These are phyloP conservation scores for Hericium erinaceus DNA, from an alignment of 768 basidiomycete species.

Conservation along the genomic window DNA sequence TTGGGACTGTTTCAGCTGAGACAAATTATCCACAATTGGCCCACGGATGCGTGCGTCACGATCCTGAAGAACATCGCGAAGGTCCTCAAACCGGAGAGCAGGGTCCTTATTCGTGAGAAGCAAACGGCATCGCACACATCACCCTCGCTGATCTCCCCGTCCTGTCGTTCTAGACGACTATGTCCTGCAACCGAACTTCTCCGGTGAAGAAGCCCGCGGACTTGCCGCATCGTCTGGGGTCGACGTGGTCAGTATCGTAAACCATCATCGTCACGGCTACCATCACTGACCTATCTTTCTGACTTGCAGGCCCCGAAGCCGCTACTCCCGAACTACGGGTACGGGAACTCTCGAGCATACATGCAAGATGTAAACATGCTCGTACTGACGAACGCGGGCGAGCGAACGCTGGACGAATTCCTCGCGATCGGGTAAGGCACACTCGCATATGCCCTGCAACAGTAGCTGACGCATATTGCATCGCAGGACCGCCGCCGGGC, in stretches of 20 bases:
- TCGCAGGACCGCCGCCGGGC: too few species aligned
- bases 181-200: not conserved
- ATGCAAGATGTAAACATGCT: conserved; percentile 24
- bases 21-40: conserved; percentile 28
- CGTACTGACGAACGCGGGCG: conserved; percentile 23
- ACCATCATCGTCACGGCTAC: too few species aligned
- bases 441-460: not conserved
- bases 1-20: not conserved
- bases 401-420: conserved; percentile 22
- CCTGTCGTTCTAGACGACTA: not conserved
- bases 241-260: not conserved
- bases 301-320: not conserved
- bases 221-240: not conserved
- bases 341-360: conserved; percentile 21
- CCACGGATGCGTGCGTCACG: conserved; percentile 21
- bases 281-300: too few species aligned
- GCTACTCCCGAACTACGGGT: not conserved
- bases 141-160: too few species aligned
- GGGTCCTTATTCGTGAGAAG: conserved; percentile 25
- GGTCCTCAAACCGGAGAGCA: conserved; percentile 22
- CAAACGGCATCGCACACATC: too few species aligned
- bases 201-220: not conserved
- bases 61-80: conserved; percentile 23
- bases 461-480: too few species aligned
- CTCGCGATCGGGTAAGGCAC: conserved; percentile 21